Base-by-base conservation (phyloP, 2,329 filamentous ascomycete species). In the Aspergillus novofumigatus region DNA sequence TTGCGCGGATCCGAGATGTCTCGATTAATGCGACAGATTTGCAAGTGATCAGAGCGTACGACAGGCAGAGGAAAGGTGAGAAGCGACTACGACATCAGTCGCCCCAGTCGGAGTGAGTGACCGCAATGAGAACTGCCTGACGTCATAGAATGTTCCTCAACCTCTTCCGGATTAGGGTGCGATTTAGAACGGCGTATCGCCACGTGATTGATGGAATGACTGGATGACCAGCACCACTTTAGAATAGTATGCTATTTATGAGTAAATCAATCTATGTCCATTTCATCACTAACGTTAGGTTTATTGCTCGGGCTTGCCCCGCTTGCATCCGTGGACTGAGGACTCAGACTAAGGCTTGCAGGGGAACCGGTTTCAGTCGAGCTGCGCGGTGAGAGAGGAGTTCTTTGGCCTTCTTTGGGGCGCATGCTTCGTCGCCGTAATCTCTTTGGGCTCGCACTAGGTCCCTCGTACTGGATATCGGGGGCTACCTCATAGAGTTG, bases 261-360 rank as follows among this genome's bases (percentile, higher is more conserved):
- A 8, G 23, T 14, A n/a, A 25, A 23, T 70, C 58, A 74, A 55
- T 73, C 70, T 49, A 73, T 61, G 41, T 75, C 72, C 72, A 75
- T 75, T 20, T 63, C 59, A 17, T 74, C 72, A 8, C 54, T 48
- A 3, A 58, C n/a, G 17, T 58, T 42, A 32, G 52, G 47, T 25
- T 63, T 63, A 23, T 59, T 53, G 20, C 51, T 53, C 2, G 55
- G 44, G 11, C 65, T 62, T 10, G 54, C 47, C 25, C 60, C 62
- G 53, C 57, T 64, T 23, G 56, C 51, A 53, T 66, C 63, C 17
- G 62, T 60, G 6, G 69, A 69, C 3, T 55, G 55, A 17, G 58
- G 51, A 8, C 64, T 57, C 5, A 68, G 63, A 28, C 62, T 64
- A 23, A 62, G 67, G 51, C 64, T 64, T 21, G 59, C 52, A 26